Conservation (phyloP, 768 basidiomycete species). For the Sarcomyxa edulis region DNA sequence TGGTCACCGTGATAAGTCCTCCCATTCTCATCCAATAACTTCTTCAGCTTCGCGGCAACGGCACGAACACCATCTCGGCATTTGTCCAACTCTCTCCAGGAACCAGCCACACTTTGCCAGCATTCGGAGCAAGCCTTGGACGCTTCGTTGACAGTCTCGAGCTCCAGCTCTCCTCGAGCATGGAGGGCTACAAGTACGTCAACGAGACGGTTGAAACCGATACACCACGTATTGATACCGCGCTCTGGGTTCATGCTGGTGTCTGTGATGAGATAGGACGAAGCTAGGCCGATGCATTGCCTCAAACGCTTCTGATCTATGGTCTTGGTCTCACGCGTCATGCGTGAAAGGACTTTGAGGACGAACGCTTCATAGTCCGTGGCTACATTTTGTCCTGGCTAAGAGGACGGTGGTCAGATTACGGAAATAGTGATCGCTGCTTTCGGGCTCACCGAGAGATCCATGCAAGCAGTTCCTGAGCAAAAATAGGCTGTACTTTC, state of each 20-base stretch:
- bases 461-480: too few species aligned
- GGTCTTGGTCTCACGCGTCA: constrained; percentile 31
- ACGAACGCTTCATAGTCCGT: constrained; percentile 64
- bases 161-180: constrained; percentile 57
- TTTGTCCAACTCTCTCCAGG: constrained; percentile 64
- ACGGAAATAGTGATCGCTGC: too few species aligned
- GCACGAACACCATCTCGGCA: constrained; percentile 57
- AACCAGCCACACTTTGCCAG: constrained; percentile 67
- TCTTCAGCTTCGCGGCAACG: constrained; percentile 58
- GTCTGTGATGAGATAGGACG: constrained; percentile 78
- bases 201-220: constrained; percentile 63
- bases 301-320: constrained; percentile 63
- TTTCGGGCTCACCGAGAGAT: too few species aligned
- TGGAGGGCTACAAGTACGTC: constrained; percentile 75
- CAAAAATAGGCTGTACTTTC: too few species aligned
- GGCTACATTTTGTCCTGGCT: constrained; percentile 26
- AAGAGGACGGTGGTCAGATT: neutral
- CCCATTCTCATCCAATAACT: constrained; percentile 51
- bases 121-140: constrained; percentile 74
- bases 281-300: constrained; percentile 62
- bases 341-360: constrained; percentile 45
- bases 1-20: constrained; percentile 36
- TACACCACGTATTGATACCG: constrained; percentile 59
- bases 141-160: constrained; percentile 72
- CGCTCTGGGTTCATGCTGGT: constrained; percentile 52